These are phyloP conservation scores for Trichoderma gamsii DNA, from an alignment of 495 filamentous ascomycete species.

Conservation along the genomic window DNA sequence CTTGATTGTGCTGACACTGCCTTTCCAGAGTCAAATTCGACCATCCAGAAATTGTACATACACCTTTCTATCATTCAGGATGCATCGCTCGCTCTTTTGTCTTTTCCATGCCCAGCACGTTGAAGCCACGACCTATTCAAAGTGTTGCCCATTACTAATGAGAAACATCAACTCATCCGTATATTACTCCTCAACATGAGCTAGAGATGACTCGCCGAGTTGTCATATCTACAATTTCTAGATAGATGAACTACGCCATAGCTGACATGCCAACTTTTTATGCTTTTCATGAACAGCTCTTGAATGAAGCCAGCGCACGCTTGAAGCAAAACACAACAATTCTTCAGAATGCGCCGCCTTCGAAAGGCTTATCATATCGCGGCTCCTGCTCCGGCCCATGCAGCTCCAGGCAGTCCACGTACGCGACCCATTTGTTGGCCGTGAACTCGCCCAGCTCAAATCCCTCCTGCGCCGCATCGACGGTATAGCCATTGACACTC, in stretches of 20 bases:
- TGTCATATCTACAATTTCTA: too few species aligned
- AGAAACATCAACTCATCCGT: too few species aligned
- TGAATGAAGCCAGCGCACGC: not conserved
- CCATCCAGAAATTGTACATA: too few species aligned
- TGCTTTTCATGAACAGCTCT: not conserved
- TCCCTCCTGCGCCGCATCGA: conserved; percentile 24
- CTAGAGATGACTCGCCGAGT: too few species aligned
- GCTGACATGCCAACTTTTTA: not conserved
- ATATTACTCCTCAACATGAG: too few species aligned
- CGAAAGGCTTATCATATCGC: conserved; percentile 5
- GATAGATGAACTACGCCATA: not conserved
- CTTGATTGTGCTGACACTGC: too few species aligned
- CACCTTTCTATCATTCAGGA: too few species aligned
- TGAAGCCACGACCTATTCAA: too few species aligned
- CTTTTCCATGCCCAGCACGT: too few species aligned
- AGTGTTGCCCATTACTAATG: too few species aligned
- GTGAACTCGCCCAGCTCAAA: conserved; percentile 25
- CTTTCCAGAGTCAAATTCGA: too few species aligned
- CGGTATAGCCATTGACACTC: conserved; percentile 25
- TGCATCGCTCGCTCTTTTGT: too few species aligned
- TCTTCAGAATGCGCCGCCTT: not conserved
- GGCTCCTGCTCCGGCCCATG: not conserved
- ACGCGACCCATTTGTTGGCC: conserved; percentile 27
- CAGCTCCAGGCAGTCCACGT: conserved; percentile 23
- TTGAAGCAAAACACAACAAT: not conserved